These are phyloP conservation scores for Botryotinia convoluta DNA, from an alignment of 2,329 filamentous ascomycete genomes.

Conservation along the genomic window DNA sequence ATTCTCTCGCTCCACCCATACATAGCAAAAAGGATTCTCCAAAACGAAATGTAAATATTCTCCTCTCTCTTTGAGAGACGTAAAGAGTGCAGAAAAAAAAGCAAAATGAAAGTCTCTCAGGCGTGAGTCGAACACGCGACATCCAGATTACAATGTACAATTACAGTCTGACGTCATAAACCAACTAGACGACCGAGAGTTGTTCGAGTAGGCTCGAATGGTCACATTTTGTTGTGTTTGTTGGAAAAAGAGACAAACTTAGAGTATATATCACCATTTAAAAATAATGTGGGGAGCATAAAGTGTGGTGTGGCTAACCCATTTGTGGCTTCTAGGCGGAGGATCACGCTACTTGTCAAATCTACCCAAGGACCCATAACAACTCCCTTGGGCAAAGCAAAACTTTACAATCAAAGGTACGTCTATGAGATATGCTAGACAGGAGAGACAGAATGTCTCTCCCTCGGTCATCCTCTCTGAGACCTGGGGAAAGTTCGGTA, in stretches of 20 bases:
- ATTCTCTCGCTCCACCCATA: too few species aligned
- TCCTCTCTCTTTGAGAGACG: accelerated
- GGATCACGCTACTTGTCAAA: not conserved
- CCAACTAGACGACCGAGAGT: constrained; percentile 23
- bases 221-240: constrained; percentile 17
- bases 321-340: not conserved
- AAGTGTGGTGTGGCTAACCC: not conserved
- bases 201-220: constrained; percentile 9
- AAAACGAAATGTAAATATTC: not conserved
- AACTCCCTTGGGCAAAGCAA: not conserved
- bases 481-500: not conserved
- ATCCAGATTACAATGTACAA: constrained; percentile 9
- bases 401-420: not conserved
- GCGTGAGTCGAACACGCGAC: constrained; percentile 22
- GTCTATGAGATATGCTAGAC: not conserved
- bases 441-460: not conserved
- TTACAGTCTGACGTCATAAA: constrained; percentile 23
- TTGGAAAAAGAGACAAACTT: accelerated
- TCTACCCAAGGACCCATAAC: not conserved
- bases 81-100: not conserved
- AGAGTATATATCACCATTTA: accelerated
- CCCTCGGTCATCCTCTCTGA: not conserved
- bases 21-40: not conserved
- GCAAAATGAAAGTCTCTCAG: constrained; percentile 14
- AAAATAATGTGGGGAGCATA: not conserved